Conservation (phyloP, 1,139 yeast species). For the Kurtzmaniella quercitrusa region DNA sequence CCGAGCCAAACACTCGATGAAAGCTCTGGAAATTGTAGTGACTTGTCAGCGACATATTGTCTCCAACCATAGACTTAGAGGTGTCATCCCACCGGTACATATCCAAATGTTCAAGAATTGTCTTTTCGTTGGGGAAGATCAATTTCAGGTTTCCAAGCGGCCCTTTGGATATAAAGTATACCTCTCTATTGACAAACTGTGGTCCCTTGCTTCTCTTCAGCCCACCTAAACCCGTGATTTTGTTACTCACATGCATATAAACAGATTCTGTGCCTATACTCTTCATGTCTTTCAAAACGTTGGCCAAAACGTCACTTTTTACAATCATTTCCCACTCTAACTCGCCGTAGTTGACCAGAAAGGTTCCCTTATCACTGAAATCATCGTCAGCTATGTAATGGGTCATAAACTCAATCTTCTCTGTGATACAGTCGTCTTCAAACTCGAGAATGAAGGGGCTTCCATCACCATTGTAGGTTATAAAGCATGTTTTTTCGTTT, state of each 20-base stretch:
- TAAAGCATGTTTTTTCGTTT: constrained; percentile 25
- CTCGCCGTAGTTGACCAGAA: constrained; percentile 43
- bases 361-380: constrained; percentile 9
- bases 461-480: constrained; percentile 53
- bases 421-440: constrained; percentile 66
- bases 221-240: constrained; percentile 12
- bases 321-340: constrained; percentile 63
- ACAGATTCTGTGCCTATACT: constrained; percentile 61
- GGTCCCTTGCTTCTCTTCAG: constrained; percentile 13
- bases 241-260: constrained; percentile 37
- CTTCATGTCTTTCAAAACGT: constrained; percentile 62
- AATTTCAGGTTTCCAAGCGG: constrained; percentile 68
- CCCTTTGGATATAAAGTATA: constrained; percentile 60
- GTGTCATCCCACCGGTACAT: constrained; percentile 14
- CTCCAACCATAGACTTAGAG: constrained; percentile 14
- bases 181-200: constrained; percentile 20
- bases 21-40: constrained; percentile 53
- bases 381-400: constrained; percentile 38
- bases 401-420: constrained; percentile 68
- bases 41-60: constrained; percentile 23
- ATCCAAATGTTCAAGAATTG: constrained; percentile 49
- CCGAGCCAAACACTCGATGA: constrained; percentile 49
- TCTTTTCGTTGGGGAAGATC: constrained; percentile 59
- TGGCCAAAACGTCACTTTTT: constrained; percentile 60
- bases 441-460: constrained; percentile 65